Evolutionary conservation across 1,284 basidiomycete species (phyloP).

Genomic region (Earliella scabrosa): DNA sequence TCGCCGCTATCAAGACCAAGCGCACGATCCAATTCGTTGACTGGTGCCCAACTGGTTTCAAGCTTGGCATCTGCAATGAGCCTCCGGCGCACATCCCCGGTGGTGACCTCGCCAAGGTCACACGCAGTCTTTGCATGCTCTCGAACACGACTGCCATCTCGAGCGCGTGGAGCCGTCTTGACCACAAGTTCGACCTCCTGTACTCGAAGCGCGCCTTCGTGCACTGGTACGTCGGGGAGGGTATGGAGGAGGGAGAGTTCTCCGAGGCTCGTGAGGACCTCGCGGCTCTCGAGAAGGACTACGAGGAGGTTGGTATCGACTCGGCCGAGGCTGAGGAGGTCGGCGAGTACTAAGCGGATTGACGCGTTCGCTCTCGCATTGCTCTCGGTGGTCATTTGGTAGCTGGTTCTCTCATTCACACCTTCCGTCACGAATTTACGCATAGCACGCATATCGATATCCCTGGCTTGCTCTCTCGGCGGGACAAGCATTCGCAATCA

Average conservation of each 20-base stretch:
- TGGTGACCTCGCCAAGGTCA: slow-evolving; percentile 87
- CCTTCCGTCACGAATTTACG: slow-evolving; percentile 30
- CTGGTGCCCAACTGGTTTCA: slow-evolving; percentile 92
- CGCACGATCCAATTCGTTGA: slow-evolving; percentile 85
- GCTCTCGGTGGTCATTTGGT: slow-evolving; percentile 27
- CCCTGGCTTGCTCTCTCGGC: slow-evolving; percentile 30
- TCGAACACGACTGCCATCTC: slow-evolving; percentile 90
- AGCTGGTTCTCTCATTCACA: slow-evolving; percentile 22
- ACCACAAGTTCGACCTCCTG: slow-evolving; percentile 99
- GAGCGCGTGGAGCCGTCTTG: slow-evolving; percentile 86
- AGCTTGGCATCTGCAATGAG: slow-evolving; percentile 92
- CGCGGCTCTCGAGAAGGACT: slow-evolving; percentile 96
- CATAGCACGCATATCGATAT: slow-evolving; percentile 33
- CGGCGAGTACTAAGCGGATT: slow-evolving; percentile 66
- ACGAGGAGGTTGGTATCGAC: slow-evolving; percentile 94
- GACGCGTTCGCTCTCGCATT: slow-evolving; percentile 28
- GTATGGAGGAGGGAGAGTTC: slow-evolving; percentile 99
- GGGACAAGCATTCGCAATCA: slow-evolving; percentile 34
- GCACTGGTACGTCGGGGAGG: slow-evolving; percentile 96
- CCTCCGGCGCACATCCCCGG: slow-evolving; percentile 84
- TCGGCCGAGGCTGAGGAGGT: slow-evolving; percentile 85
- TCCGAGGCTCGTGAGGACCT: slow-evolving; percentile 97
- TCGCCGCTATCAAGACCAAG: slow-evolving; percentile 87
- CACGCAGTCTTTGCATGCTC: slow-evolving; percentile 89
- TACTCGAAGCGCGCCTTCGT: slow-evolving; percentile 94